These are phyloP conservation scores for Cystobasidium slooffiae DNA, from an alignment of 1,284 basidiomycete species.

Conservation along the genomic window DNA sequence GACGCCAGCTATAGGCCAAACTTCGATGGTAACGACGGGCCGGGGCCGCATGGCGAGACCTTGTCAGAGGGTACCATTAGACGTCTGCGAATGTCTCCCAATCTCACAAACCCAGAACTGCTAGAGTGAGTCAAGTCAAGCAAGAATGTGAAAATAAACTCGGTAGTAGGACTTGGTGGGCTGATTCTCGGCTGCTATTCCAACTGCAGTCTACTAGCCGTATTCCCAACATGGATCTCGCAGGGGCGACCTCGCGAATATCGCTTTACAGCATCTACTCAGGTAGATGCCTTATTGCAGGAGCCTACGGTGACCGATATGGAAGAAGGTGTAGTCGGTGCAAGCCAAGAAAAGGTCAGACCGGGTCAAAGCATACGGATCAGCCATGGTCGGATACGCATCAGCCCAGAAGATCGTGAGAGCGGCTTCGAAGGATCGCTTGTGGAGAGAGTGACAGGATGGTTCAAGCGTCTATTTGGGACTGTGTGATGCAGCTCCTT, in stretches of 20 bases:
- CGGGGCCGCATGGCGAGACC: neutral
- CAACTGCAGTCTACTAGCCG: conserved; percentile 11
- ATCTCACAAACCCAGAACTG: conserved; percentile 40
- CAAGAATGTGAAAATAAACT: neutral
- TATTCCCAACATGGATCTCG: conserved; percentile 40
- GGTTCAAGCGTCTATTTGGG: conserved; percentile 27
- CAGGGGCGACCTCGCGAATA: conserved; percentile 9
- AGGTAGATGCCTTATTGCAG: neutral
- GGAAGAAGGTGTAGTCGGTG: conserved; percentile 5
- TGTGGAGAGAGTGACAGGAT: conserved; percentile 28
- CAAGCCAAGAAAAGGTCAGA: neutral
- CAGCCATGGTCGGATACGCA: conserved; percentile 12
- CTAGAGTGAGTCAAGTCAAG: conserved; percentile 12
- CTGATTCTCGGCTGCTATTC: neutral
- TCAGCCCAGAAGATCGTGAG: conserved; percentile 19
- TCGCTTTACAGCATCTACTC: conserved; percentile 2
- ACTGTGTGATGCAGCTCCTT: neutral
- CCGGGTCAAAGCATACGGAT: conserved; percentile 4
- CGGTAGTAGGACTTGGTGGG: neutral
- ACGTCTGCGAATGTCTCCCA: conserved; percentile 24
- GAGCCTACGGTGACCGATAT: neutral
- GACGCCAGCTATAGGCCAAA: neutral
- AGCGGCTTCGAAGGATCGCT: conserved; percentile 29
- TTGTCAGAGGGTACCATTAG: conserved; percentile 23
- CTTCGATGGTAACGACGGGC: neutral